Base-by-base conservation (phyloP, 2,329 filamentous ascomycete species). In the Arthrobotrys iridis region DNA sequence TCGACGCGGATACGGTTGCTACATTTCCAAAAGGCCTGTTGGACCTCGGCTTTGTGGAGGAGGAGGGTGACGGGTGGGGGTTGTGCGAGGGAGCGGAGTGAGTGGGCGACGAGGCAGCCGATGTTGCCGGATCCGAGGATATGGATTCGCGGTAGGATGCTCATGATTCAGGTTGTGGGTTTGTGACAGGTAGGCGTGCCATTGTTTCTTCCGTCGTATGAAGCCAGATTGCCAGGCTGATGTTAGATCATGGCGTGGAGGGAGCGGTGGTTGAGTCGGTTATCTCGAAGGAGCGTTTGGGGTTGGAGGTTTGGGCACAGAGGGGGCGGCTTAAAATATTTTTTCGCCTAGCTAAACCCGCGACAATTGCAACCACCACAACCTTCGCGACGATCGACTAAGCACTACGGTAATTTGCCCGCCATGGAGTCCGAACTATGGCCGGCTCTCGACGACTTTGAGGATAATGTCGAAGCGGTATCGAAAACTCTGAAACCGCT, bases 101-200 rank as follows among this genome's bases (percentile, higher is more conserved):
- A 88, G 80, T 90, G 89, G 24, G 93, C 93, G 77, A 93, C 88
- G 24, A 97, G 87, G 45, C 88, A 88, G 11, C 93, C 93, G 10
- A 97, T 85, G 80, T 93, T 96, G 35, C 93, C 93, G 8, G 91
- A 81, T 8, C 94, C 93, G 2, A 97, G 83, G 52, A 97, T 86
- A 80, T 95, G 88, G 76, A 96, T 89, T 33, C 89, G 86, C 52
- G 40, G 65, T 58, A 62, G 66, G 71, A 65, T 28, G 55, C 50
- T 75, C 71, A 75, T 81, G 82, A 79, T 81, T 77, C 58, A 57
- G 57, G 64, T 5, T 79, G 81, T 76, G 80, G 79, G 77, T 81
- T 81, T 75, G 63, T 74, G 55, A 60, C 66, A 13, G 62, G 73
- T 73, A 77, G 79, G 62, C 77, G 77, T 77, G 75, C 79, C 80